Percentiles rank a stretch among this genome's conserved stretches.
Evolutionary conservation across 768 basidiomycete species (phyloP).

Genomic region (Macrolepiota fuliginosa): DNA sequence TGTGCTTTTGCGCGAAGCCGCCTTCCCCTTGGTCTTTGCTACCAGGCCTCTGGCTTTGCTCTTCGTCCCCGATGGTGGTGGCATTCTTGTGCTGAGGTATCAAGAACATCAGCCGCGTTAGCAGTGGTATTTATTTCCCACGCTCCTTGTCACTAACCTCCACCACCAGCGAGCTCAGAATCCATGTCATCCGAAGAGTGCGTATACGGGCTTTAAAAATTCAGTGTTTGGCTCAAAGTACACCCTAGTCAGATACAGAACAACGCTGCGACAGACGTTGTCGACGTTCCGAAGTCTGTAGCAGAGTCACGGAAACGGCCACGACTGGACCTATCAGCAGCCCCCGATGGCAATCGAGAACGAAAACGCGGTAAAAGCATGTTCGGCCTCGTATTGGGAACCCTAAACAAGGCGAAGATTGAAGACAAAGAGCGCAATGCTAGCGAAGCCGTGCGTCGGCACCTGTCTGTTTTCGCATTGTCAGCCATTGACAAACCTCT

Average conservation of each 20-base stretch:
- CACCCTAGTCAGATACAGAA: slow-evolving; percentile 27
- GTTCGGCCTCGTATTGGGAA: slow-evolving; percentile 82
- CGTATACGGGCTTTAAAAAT: slow-evolving; percentile 16
- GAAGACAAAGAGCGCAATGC: slow-evolving; percentile 83
- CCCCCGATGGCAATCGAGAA: slow-evolving; percentile 47
- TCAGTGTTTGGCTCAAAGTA: slow-evolving; percentile 8
- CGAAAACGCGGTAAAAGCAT: slow-evolving; percentile 85
- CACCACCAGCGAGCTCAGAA: slow-evolving; percentile 19
- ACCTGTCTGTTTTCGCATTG: neutral
- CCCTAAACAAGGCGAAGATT: slow-evolving; percentile 83
- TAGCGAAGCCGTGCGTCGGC: slow-evolving; percentile 71
- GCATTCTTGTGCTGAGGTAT: slow-evolving; percentile 18
- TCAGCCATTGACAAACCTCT: neutral
- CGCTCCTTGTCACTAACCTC: slow-evolving; percentile 24
- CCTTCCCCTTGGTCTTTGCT: slow-evolving; percentile 17
- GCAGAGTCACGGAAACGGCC: slow-evolving; percentile 67
- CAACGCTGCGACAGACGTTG: slow-evolving; percentile 21
- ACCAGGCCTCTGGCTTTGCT: slow-evolving; percentile 9
- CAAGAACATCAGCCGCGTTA: neutral
- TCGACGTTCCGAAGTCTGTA: slow-evolving; percentile 33
- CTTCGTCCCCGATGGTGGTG: slow-evolving; percentile 15
- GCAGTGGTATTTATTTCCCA: slow-evolving; percentile 27
- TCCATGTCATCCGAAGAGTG: slow-evolving; percentile 57
- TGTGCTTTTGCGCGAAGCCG: slow-evolving; percentile 20
- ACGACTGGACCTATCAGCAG: slow-evolving; percentile 59